Evolutionary conservation across 495 filamentous ascomycete species (phyloP).

Genomic region (Xylaria cubensis): DNA sequence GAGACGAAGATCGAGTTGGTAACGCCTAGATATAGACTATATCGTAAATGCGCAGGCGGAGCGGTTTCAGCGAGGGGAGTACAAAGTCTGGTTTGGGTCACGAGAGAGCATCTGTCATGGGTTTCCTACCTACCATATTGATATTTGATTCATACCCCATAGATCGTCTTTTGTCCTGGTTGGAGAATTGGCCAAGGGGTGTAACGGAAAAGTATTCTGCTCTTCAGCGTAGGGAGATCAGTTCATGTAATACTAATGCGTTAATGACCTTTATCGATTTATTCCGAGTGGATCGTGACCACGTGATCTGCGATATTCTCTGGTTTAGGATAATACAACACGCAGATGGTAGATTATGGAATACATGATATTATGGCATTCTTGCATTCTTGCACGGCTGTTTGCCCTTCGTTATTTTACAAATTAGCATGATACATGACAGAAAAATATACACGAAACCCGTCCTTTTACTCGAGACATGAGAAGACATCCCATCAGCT

Average conservation of each 20-base stretch:
- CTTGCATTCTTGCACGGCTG: slow-evolving; percentile 16
- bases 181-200: background rate
- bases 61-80: background rate
- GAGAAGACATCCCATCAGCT: slow-evolving; percentile 12
- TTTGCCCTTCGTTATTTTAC: background rate
- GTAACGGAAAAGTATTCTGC: slow-evolving; percentile 2
- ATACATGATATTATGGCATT: slow-evolving; percentile 24
- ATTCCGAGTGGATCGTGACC: background rate
- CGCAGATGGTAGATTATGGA: background rate
- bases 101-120: background rate
- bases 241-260: slow-evolving; percentile 6
- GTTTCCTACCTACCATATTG: background rate
- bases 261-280: background rate
- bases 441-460: slow-evolving; percentile 11
- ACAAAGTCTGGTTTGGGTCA: background rate
- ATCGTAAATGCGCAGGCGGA: background rate
- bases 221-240: background rate
- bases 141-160: background rate
- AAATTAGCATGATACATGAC: background rate
- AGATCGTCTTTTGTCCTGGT: background rate
- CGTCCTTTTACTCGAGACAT: slow-evolving; percentile 6
- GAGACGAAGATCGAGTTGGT: background rate
- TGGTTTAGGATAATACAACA: no score
- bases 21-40: background rate
- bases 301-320: background rate